Percentiles rank a stretch among this genome's conserved stretches.
phyloP scores from a whole-genome alignment of 345 rosid species.

The Aethionema arabicum region DNA sequence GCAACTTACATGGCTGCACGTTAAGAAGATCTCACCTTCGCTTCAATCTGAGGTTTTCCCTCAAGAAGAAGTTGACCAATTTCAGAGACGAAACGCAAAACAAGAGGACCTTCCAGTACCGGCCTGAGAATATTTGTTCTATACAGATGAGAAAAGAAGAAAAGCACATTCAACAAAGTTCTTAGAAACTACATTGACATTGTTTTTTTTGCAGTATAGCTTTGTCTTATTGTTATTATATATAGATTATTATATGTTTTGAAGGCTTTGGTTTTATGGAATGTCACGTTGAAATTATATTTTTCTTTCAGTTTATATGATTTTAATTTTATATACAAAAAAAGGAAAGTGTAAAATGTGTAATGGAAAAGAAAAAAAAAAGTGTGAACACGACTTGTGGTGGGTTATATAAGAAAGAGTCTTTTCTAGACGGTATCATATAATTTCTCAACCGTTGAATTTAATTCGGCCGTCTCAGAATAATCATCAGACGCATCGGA shows the following conservation, averaged over 20 bases:
- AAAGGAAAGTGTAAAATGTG: neutral
- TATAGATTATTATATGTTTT: constrained; percentile 17
- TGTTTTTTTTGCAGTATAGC: constrained; percentile 37
- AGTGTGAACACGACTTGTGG: neutral
- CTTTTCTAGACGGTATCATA: neutral
- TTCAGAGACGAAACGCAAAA: constrained; percentile 45
- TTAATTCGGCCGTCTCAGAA: neutral
- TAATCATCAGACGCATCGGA: neutral
- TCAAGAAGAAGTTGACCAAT: constrained; percentile 47
- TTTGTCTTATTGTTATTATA: constrained; percentile 20
- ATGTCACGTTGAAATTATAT: constrained; percentile 19
- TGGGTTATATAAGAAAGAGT: neutral
- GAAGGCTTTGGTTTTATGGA: constrained; percentile 5
- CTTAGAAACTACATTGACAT: constrained; percentile 10
- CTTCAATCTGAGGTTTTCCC: constrained; percentile 62
- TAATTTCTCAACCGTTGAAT: constrained; percentile 1
- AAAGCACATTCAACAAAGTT: constrained; percentile 17
- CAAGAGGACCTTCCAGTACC: constrained; percentile 28
- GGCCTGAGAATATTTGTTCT: constrained; percentile 26
- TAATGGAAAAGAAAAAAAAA: too few relatives aligned
- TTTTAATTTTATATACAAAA: too few relatives aligned
- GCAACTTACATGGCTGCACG: constrained; percentile 73
- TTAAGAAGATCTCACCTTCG: constrained; percentile 56
- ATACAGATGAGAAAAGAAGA: constrained; percentile 23
- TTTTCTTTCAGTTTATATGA: neutral